Conservation (phyloP, 78 protist species). For the slime mould (Dictyostelium discoideum) region dicty_2.7 NC_007088.5:6974501-6975000, state of each 20-base stretch:
- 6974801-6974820: slow-evolving; percentile 26
- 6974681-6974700: not conserved
- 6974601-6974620: not conserved
- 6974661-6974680: slow-evolving; percentile 4
- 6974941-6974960: not conserved
- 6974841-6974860: slow-evolving; percentile 38
- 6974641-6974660: slow-evolving; percentile 4
- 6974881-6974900: not conserved
- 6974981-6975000: not conserved
- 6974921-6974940: slow-evolving; percentile 24
- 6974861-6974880: not conserved
- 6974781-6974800: slow-evolving; percentile 15
- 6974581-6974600: not conserved
- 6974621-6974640: slow-evolving; percentile 39
- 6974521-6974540: not conserved
- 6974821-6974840: not conserved
- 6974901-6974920: not conserved
- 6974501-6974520: not conserved
- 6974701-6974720: not conserved
- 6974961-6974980: not conserved
- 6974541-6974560: not conserved
- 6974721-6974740: too few species aligned
- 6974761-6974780: slow-evolving; percentile 26
- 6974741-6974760: not conserved
- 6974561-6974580: not conserved